Evolutionary conservation across 192 early-diverging fungal genomes (phyloP).

Genomic region (Backusella mclennaniae): DNA sequence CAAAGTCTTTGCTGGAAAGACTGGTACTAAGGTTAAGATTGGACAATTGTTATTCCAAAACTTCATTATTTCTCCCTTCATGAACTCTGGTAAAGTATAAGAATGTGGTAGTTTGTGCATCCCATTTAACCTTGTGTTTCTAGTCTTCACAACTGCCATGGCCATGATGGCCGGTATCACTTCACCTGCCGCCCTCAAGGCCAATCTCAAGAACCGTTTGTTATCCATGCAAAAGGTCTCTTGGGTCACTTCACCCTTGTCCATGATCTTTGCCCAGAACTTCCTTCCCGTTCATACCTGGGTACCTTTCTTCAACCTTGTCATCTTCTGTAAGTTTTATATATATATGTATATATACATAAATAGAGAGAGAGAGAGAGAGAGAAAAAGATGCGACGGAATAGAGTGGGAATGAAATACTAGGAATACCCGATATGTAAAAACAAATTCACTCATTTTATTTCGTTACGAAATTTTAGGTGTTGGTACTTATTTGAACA

Average conservation of each 20-base stretch:
- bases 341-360: neutral
- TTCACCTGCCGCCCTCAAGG: conserved; percentile 45
- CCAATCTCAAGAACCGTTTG: conserved; percentile 57
- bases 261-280: conserved; percentile 77
- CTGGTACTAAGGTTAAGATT: conserved; percentile 62
- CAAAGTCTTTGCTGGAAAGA: conserved; percentile 68
- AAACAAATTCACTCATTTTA: neutral
- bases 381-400: neutral
- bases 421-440: neutral
- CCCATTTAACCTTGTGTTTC: too few relatives aligned
- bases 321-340: conserved; percentile 63
- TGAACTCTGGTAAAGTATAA: conserved; percentile 65
- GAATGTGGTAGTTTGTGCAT: too few relatives aligned
- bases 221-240: conserved; percentile 78
- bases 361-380: neutral
- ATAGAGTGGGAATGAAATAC: neutral
- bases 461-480: conserved; percentile 14
- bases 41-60: conserved; percentile 73
- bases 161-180: conserved; percentile 75
- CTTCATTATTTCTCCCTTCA: conserved; percentile 81
- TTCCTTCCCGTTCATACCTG: conserved; percentile 73
- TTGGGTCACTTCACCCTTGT: conserved; percentile 77
- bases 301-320: conserved; percentile 91
- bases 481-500: conserved; percentile 77
- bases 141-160: conserved; percentile 82